Evolutionary conservation across 768 basidiomycete genomes (phyloP).

Genomic region (Dictyophora rubrovolvata): DNA sequence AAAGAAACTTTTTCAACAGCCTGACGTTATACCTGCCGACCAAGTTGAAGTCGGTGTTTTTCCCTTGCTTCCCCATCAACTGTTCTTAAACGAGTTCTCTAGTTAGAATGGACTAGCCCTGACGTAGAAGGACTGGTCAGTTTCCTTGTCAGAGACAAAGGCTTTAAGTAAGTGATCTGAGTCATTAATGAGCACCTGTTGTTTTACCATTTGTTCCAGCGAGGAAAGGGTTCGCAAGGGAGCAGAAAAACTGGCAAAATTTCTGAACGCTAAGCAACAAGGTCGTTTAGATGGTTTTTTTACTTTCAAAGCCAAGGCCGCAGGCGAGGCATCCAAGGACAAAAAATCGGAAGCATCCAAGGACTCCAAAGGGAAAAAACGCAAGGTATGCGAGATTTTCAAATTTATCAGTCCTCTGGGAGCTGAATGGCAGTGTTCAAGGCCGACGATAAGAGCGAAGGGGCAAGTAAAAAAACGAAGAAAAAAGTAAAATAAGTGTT

Average conservation of each 20-base stretch:
- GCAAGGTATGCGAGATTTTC: conserved; percentile 35
- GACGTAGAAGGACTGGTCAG: conserved; percentile 90
- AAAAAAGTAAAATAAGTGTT: conserved; percentile 23
- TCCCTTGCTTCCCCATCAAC: neutral
- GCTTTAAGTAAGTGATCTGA: conserved; percentile 70
- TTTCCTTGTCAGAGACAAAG: conserved; percentile 89
- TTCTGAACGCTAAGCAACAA: conserved; percentile 84
- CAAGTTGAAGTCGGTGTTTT: conserved; percentile 60
- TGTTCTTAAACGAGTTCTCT: neutral
- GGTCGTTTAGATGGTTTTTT: conserved; percentile 96
- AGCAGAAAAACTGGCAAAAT: conserved; percentile 85
- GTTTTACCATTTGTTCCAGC: conserved; percentile 29
- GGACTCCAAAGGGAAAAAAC: conserved; percentile 25
- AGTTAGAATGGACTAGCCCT: conserved; percentile 93
- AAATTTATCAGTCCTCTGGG: neutral
- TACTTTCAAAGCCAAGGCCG: conserved; percentile 50
- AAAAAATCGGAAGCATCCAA: conserved; percentile 19
- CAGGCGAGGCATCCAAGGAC: conserved; percentile 37
- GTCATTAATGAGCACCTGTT: neutral
- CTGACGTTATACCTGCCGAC: conserved; percentile 80
- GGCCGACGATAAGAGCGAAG: conserved; percentile 26
- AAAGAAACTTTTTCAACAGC: conserved; percentile 79
- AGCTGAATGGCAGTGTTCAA: conserved; percentile 8
- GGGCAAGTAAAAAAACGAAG: conserved; percentile 31
- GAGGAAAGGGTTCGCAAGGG: conserved; percentile 96